Conservation (phyloP, 1,284 basidiomycete species). For the Neotropicomus parvogracilis region DNA sequence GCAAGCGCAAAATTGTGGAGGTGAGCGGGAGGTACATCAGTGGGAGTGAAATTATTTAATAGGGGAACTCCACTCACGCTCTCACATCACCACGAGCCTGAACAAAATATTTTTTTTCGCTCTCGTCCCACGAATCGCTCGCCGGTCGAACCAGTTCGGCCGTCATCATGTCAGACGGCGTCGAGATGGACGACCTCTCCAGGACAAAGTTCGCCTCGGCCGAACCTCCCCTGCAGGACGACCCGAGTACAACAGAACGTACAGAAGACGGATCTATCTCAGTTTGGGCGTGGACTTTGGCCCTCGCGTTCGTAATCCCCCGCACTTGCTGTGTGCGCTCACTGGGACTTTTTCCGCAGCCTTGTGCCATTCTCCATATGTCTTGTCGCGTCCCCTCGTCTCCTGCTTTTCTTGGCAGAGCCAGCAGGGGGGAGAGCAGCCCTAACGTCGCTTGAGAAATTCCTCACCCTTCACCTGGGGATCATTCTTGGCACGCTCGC, state of each 20-base stretch:
- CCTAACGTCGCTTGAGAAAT: constrained; percentile 64
- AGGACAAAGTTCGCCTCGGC: constrained; percentile 1
- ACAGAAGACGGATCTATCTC: constrained; percentile 24
- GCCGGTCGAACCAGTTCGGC: constrained; percentile 1
- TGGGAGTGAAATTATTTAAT: no score
- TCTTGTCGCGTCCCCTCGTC: constrained; percentile 53
- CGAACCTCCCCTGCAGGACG: constrained; percentile 3
- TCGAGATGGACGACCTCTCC: constrained; percentile 29
- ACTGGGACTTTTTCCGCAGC: constrained; percentile 30
- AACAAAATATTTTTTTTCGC: not conserved
- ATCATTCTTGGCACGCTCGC: constrained; percentile 54
- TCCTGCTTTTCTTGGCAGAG: constrained; percentile 61
- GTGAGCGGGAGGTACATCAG: constrained; percentile 18
- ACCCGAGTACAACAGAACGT: constrained; percentile 1
- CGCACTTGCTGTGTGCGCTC: not conserved
- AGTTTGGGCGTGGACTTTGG: constrained; percentile 48
- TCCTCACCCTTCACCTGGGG: constrained; percentile 60
- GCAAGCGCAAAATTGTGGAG: constrained; percentile 9
- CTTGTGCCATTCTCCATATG: constrained; percentile 42
- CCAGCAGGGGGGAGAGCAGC: constrained; percentile 38
- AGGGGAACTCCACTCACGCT: no score
- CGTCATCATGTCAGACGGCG: constrained; percentile 18
- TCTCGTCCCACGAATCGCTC: no score
- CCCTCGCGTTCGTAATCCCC: constrained; percentile 36
- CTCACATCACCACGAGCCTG: not conserved